These are phyloP conservation scores for Dioscorea alata DNA, from an alignment of 106 monocot genomes.

Conservation along the genomic window DNA sequence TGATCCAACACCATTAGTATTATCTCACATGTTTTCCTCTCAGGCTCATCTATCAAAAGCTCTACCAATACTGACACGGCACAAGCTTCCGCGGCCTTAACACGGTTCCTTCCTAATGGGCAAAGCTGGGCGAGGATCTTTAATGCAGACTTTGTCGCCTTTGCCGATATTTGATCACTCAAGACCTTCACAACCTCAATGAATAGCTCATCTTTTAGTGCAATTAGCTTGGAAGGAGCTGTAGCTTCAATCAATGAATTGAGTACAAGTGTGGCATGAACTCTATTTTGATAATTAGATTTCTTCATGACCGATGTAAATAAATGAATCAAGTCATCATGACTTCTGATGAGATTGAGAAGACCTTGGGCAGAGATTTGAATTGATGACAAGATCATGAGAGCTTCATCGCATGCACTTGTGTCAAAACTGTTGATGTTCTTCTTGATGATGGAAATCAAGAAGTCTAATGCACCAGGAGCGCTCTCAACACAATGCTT, in stretches of 20 bases:
- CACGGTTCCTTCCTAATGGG: slow-evolving; percentile 45
- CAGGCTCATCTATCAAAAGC: slow-evolving; percentile 37
- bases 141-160: slow-evolving; percentile 42
- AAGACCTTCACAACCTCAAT: slow-evolving; percentile 26
- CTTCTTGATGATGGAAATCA: slow-evolving; percentile 23
- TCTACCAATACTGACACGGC: slow-evolving; percentile 42
- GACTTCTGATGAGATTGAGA: slow-evolving; percentile 4
- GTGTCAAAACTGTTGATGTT: background rate
- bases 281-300: background rate
- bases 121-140: slow-evolving; percentile 22
- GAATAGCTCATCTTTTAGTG: slow-evolving; percentile 18
- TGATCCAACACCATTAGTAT: slow-evolving; percentile 35
- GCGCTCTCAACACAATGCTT: slow-evolving; percentile 13
- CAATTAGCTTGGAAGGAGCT: slow-evolving; percentile 10
- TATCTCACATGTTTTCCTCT: slow-evolving; percentile 35
- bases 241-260: no score
- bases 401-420: slow-evolving; percentile 34
- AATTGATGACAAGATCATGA: slow-evolving; percentile 38
- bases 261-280: no score
- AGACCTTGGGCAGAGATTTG: slow-evolving; percentile 25
- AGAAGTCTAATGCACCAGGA: slow-evolving; percentile 23
- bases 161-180: slow-evolving; percentile 32
- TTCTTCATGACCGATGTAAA: slow-evolving; percentile 18
- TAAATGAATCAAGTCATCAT: slow-evolving; percentile 19
- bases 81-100: slow-evolving; percentile 48